Evolutionary conservation across 2,329 filamentous ascomycete genomes (phyloP).

Genomic region (Pseudocercospora fuligena): DNA sequence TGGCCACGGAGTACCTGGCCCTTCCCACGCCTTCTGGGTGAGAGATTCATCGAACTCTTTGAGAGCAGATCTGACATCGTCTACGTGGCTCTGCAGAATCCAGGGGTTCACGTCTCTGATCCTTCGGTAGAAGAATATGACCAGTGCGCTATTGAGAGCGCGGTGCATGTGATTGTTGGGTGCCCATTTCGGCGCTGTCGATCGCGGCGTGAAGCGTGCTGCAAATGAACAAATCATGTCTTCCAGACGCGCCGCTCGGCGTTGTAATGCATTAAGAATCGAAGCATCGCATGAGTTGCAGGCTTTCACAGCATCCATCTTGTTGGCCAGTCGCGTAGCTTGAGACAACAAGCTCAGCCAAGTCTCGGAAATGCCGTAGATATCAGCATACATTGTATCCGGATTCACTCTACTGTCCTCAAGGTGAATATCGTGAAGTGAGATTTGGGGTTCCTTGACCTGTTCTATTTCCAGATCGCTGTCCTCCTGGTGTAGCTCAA

Average conservation of each 20-base stretch:
- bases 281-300: neutral
- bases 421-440: slow-evolving; percentile 48
- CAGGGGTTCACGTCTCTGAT: slow-evolving; percentile 47
- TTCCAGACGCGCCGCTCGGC: slow-evolving; percentile 16
- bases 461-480: slow-evolving; percentile 47
- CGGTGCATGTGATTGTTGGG: slow-evolving; percentile 42
- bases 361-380: slow-evolving; percentile 51
- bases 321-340: slow-evolving; percentile 48
- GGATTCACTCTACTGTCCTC: slow-evolving; percentile 43
- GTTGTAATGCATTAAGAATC: neutral
- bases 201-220: slow-evolving; percentile 9
- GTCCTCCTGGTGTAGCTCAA: slow-evolving; percentile 43
- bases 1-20: slow-evolving; percentile 42
- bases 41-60: slow-evolving; percentile 37
- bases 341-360: slow-evolving; percentile 52
- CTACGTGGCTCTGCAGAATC: slow-evolving; percentile 47
- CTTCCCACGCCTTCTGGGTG: slow-evolving; percentile 35
- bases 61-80: slow-evolving; percentile 42
- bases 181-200: slow-evolving; percentile 2
- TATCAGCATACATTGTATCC: slow-evolving; percentile 46
- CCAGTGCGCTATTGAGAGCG: slow-evolving; percentile 47
- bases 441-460: slow-evolving; percentile 41
- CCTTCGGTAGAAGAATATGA: slow-evolving; percentile 51
- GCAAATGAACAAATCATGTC: slow-evolving; percentile 22
- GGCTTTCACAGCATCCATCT: slow-evolving; percentile 13